These are phyloP conservation scores for Eimeria nieschulzi DNA, from an alignment of 169 alveolate genomes.

Conservation along the genomic window DNA sequence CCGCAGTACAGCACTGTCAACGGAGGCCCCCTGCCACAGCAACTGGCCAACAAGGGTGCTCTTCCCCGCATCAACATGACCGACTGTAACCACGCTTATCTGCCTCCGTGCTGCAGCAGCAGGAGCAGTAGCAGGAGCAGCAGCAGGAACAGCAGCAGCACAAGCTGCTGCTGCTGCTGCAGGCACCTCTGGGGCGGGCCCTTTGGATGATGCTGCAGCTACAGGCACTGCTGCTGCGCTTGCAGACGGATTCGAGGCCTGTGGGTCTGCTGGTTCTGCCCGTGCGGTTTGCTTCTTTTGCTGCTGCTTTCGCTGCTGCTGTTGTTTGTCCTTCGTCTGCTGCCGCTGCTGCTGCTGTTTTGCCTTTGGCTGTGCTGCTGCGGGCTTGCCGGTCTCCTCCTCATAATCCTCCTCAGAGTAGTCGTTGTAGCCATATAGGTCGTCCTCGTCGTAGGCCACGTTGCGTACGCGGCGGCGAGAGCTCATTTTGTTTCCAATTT, in stretches of 20 bases:
- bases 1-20: conserved; percentile 85
- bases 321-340: not conserved
- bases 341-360: not conserved
- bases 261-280: too few species aligned
- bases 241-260: not conserved
- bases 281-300: not conserved
- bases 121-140: conserved; percentile 9
- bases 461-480: conserved; percentile 60
- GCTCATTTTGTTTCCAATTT: conserved; percentile 12
- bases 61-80: conserved; percentile 97
- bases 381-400: not conserved
- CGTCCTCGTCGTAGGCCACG: conserved; percentile 63
- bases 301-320: not conserved
- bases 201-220: not conserved
- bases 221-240: not conserved
- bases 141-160: not conserved
- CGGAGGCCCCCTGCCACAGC: conserved; percentile 87
- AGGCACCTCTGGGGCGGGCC: too few species aligned
- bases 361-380: not conserved
- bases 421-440: conserved; percentile 16
- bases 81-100: conserved; percentile 91
- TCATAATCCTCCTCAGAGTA: conserved; percentile 39
- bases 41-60: conserved; percentile 94
- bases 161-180: not conserved
- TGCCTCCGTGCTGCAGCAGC: conserved; percentile 59